Evolutionary conservation across 2,329 filamentous ascomycete species (phyloP).

Genomic region (Sordariomycetes sp.): DNA sequence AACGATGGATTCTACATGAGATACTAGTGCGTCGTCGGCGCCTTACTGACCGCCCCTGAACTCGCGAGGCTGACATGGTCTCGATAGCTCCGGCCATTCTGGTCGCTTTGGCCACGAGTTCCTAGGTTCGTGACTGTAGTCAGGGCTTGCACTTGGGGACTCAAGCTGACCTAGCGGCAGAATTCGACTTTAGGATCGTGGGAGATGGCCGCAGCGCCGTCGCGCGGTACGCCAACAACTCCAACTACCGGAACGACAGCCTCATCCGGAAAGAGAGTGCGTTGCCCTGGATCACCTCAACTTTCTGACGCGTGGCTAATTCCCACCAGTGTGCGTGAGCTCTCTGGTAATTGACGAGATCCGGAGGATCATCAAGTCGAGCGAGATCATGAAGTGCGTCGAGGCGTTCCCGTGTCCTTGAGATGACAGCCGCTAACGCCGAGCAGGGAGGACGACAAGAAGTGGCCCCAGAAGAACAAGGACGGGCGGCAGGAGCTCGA

Average conservation of each 20-base stretch:
- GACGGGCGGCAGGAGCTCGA: conserved; percentile 95
- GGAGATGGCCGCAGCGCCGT: conserved; percentile 89
- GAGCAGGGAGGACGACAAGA: conserved; percentile 84
- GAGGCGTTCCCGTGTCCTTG: neutral
- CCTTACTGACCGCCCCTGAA: neutral
- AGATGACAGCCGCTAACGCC: neutral
- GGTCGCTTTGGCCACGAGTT: conserved; percentile 98
- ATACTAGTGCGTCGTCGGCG: conserved; percentile 70
- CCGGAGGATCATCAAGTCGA: conserved; percentile 92
- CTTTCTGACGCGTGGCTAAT: neutral
- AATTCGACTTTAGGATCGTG: conserved; percentile 91
- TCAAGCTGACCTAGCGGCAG: conserved; percentile 30
- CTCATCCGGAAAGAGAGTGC: conserved; percentile 98
- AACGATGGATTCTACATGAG: conserved; percentile 82
- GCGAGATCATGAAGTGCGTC: conserved; percentile 87
- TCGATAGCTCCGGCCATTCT: conserved; percentile 80
- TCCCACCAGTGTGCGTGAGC: conserved; percentile 78
- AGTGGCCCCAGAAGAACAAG: conserved; percentile 99
- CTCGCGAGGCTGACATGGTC: conserved; percentile 5
- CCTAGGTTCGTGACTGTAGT: conserved; percentile 49
- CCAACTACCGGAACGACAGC: conserved; percentile 97
- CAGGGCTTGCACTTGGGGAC: neutral
- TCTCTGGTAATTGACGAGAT: conserved; percentile 85
- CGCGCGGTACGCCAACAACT: conserved; percentile 97
- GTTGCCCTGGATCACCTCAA: conserved; percentile 20